Evolutionary conservation across 768 basidiomycete species (phyloP).

Genomic region (Hericium alpestre): DNA sequence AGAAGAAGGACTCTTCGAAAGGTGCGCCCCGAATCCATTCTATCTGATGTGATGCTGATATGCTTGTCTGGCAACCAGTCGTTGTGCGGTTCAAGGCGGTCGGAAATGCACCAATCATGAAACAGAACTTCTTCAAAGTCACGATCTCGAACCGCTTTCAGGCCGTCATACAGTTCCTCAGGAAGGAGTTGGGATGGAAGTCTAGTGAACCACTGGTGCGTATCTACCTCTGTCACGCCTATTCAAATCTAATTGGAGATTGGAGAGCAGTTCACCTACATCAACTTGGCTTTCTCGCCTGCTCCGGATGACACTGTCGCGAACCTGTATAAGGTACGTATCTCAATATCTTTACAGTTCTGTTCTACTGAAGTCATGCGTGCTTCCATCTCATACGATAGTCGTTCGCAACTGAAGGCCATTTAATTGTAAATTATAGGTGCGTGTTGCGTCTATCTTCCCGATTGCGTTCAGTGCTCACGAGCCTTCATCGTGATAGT

Average conservation of each 20-base stretch:
- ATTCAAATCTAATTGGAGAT: neutral
- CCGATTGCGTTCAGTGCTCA: neutral
- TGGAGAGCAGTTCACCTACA: conserved; percentile 55
- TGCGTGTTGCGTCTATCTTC: conserved; percentile 13
- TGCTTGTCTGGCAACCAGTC: conserved; percentile 35
- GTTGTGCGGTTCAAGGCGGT: conserved; percentile 96
- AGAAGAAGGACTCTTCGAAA: conserved; percentile 75
- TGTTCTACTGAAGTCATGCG: neutral
- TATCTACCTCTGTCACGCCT: neutral
- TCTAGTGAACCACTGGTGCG: conserved; percentile 74
- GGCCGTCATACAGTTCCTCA: conserved; percentile 86
- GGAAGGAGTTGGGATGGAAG: conserved; percentile 84
- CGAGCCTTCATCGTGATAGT: conserved; percentile 19
- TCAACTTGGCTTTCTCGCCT: conserved; percentile 69
- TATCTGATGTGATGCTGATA: neutral
- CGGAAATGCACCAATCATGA: conserved; percentile 97
- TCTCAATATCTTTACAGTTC: neutral
- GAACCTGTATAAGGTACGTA: conserved; percentile 56
- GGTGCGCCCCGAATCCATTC: conserved; percentile 30
- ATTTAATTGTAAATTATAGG: conserved; percentile 64
- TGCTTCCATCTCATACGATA: conserved; percentile 13
- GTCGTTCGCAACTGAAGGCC: conserved; percentile 54
- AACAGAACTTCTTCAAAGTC: conserved; percentile 97
- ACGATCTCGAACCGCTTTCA: conserved; percentile 91
- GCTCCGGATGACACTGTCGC: conserved; percentile 69